Base-by-base conservation (phyloP, 2,329 filamentous ascomycete genomes). In the Cryphonectria parasitica region DNA sequence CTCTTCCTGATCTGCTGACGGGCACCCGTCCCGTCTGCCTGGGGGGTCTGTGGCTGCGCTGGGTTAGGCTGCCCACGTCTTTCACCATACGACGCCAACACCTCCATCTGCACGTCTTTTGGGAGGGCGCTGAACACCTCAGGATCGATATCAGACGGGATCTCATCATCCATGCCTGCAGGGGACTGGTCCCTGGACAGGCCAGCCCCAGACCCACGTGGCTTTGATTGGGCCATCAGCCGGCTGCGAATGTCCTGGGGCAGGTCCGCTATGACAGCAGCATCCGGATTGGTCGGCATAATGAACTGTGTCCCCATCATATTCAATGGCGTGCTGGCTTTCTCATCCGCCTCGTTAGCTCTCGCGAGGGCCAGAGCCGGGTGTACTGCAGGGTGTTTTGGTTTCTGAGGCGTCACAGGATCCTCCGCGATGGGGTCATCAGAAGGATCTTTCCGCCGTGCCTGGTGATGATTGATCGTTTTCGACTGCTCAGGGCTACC, bases 281-380 rank as follows among this genome's bases (percentile, higher is more conserved):
- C 90, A 77, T 99, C 96, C 2, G 92, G 87, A 74, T 97, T 93
- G 0, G 88, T 88, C 0, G 96, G 96, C 75, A 99, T 85, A 63
- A 98, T 89, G 76, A 99, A 99, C 76, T 99, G 96, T 0, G 95
- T 97, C 1, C 95, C 94, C 3, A 89, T 85, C 3, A 93, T 87
- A 76, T 98, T 97, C 31, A 97, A 82, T 1, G 90, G 90, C 8
- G 87, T 88, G 73, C 87, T 91, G 31, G 91, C 83, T 80, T 88
- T 83, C 74, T 82, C 71, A 78, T 92, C 81, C 69, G 79, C 82
- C 54, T 85, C 81, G 69, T 82, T 84, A 1, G 85, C 83, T 74
- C 81, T 84, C 2, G 84, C 81, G 64, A 90, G 80, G 2, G 83
- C 82, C 67, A 88, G 79, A 3, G 86, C 87, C 45, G 87, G 87